A percentile compares a stretch with the other conserved stretches of the same genome.
These are phyloP conservation scores for Cinnamomum micranthum DNA, from an alignment of 164 flowering plant genomes.

Conservation along the genomic window DNA sequence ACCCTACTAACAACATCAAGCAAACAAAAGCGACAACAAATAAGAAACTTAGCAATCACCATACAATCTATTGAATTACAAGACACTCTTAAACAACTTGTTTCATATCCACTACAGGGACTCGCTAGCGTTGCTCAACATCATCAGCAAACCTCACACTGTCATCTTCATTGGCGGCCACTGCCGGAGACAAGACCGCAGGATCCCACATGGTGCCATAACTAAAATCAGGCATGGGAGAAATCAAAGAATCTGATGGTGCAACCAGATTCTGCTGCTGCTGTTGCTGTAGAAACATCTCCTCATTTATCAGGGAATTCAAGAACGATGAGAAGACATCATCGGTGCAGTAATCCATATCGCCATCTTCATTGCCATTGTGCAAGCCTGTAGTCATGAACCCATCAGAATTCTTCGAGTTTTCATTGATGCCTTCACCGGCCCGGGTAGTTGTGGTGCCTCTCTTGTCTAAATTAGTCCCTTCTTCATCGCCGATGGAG, in stretches of 20 bases:
- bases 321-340: constrained; percentile 63
- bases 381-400: not conserved
- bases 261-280: constrained; percentile 17
- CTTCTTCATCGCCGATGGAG: not conserved
- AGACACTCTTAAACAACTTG: not conserved
- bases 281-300: constrained; percentile 24
- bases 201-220: constrained; percentile 24
- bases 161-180: not conserved
- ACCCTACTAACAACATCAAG: not conserved
- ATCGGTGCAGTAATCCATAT: constrained; percentile 29
- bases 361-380: constrained; percentile 20
- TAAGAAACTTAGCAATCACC: not conserved
- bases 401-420: constrained; percentile 4
- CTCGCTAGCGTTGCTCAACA: not conserved
- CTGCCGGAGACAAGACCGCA: not conserved
- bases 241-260: constrained; percentile 13
- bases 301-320: constrained; percentile 53
- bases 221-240: constrained; percentile 7
- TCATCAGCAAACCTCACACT: not conserved
- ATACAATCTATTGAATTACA: not conserved
- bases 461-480: constrained; percentile 1
- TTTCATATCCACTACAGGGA: not conserved
- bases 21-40: not conserved
- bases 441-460: not conserved
- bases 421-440: not conserved